These are phyloP conservation scores for Fagopyrum homotropicum DNA, from an alignment of 148 eudicot genomes.

Conservation along the genomic window DNA sequence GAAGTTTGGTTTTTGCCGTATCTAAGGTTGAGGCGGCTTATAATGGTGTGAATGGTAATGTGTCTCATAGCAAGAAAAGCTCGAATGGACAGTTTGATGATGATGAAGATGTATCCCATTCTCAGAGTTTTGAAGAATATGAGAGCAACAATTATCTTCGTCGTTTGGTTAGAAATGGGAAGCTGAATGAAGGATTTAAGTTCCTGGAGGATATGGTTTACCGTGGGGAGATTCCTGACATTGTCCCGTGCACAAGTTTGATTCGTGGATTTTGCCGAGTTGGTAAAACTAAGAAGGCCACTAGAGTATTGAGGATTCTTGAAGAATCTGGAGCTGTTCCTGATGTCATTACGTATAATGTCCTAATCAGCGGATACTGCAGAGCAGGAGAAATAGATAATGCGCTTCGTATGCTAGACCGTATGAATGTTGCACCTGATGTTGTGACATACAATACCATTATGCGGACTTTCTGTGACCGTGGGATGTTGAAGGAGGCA, in stretches of 20 bases:
- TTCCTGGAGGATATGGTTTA: slow-evolving; percentile 50
- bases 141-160: slow-evolving; percentile 50
- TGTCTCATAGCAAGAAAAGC: slow-evolving; percentile 24
- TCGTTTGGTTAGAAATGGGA: slow-evolving; percentile 49
- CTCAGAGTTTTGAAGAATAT: slow-evolving; percentile 33
- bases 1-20: slow-evolving; percentile 28
- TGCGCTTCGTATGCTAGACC: slow-evolving; percentile 51
- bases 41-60: slow-evolving; percentile 31
- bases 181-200: slow-evolving; percentile 46
- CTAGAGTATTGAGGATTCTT: slow-evolving; percentile 53
- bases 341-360: slow-evolving; percentile 62
- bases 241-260: slow-evolving; percentile 56
- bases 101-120: slow-evolving; percentile 9
- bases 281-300: slow-evolving; percentile 57
- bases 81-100: slow-evolving; percentile 14
- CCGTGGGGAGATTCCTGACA: slow-evolving; percentile 59
- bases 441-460: slow-evolving; percentile 61
- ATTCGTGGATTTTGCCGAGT: slow-evolving; percentile 55
- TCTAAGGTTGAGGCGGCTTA: slow-evolving; percentile 31
- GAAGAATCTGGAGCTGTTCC: slow-evolving; percentile 77
- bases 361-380: slow-evolving; percentile 62
- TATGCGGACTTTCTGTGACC: slow-evolving; percentile 59
- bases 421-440: slow-evolving; percentile 61
- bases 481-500: slow-evolving; percentile 48
- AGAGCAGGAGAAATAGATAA: slow-evolving; percentile 52